Base-by-base conservation (phyloP, 2,329 filamentous ascomycete genomes). In the Rutstroemia sp. region DNA sequence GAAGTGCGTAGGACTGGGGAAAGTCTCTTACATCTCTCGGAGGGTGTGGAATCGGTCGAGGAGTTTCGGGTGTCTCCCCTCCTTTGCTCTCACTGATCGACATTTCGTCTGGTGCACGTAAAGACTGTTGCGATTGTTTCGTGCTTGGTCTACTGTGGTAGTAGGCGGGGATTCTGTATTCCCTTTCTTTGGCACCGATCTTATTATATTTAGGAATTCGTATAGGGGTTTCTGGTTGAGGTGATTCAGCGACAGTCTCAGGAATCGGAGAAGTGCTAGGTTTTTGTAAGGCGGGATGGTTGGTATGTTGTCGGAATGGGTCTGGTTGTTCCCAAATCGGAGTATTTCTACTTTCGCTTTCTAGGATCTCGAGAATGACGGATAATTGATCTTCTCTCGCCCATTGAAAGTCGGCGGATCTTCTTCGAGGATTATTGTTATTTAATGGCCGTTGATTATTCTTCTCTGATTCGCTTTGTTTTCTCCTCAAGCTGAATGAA, bases 361-460 rank as follows among this genome's bases (percentile, higher is more conserved):
- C 59, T n/a, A 63, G 38, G 21, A 59, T 57, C 54, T 64, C 64
- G 6, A 63, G 44, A 10, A 67, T 64, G 6, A 60, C 60, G 27
- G 60, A 64, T 19, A 67, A 58, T 58, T 64, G 63, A 57, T 64
- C 63, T 25, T 62, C 56, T 51, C 65, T 45, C 19, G 63, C 62
- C 63, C 61, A 64, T 44, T 60, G 42, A 44, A 59, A 61, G 17
- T 60, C 48, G 12, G 57, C 47, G 1, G 52, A 57, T 49, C 12
- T 23, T 14, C 47, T 19, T 54, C 25, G 21, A 4, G 52, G 45
- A 34, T 54, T 41, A n/a, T 49, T 49, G 21, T 54, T 54, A 23
- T 49, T 54, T 23, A 39, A 37, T 6, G 45, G 52, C 5, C 48
- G 27, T 41, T 41, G 38, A 14, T 6, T 16, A 10, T 21, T 19